phyloP scores from a whole-genome alignment of 257 asterid genomes.

The Solanum paucissectum region DNA sequence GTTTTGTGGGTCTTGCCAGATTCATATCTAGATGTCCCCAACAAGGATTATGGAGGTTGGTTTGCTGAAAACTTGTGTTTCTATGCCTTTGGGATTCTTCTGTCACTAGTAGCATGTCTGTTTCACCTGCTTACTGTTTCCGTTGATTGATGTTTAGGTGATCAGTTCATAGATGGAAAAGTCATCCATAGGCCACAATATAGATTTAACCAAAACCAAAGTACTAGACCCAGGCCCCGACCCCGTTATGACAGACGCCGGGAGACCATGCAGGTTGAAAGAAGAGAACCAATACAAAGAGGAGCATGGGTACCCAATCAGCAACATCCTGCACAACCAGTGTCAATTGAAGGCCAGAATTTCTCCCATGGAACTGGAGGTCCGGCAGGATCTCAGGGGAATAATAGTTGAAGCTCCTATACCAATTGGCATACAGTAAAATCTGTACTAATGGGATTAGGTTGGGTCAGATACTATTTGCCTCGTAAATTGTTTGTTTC shows the following conservation, averaged over 20 bases:
- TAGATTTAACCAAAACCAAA: constrained; percentile 46
- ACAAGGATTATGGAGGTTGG: constrained; percentile 84
- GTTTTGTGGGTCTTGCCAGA: constrained; percentile 88
- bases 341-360: constrained; percentile 5
- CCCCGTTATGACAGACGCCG: constrained; percentile 76
- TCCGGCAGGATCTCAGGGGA: constrained; percentile 16
- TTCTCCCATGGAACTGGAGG: constrained; percentile 1
- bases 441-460: neutral
- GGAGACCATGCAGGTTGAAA: constrained; percentile 64
- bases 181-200: constrained; percentile 75
- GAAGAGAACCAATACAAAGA: constrained; percentile 29
- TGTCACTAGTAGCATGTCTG: neutral
- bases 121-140: neutral
- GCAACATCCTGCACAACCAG: constrained; percentile 13
- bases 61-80: neutral
- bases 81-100: neutral
- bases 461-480: neutral
- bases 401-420: neutral
- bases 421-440: neutral
- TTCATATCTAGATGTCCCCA: constrained; percentile 80
- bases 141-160: constrained; percentile 35
- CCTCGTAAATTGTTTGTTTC: neutral
- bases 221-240: constrained; percentile 49
- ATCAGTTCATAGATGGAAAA: constrained; percentile 64
- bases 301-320: constrained; percentile 12